Conservation (phyloP, 306 rosid species). For the Trichosanthes cucumerina region DNA sequence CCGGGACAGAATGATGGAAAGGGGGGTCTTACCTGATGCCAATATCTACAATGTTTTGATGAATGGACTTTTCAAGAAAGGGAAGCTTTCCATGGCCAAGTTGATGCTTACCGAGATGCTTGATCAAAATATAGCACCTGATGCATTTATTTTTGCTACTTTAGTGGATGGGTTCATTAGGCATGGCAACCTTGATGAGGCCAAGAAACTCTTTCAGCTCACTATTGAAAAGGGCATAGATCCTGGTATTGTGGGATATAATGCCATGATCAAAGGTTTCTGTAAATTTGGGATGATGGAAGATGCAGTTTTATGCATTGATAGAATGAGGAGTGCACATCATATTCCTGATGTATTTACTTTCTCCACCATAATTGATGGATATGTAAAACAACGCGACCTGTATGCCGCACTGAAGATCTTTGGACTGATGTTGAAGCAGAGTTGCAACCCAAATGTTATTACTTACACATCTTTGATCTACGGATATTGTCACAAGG, state of each 20-base stretch:
- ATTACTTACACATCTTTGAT: constrained; percentile 68
- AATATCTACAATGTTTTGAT: constrained; percentile 69
- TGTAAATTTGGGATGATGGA: constrained; percentile 69
- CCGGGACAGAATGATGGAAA: constrained; percentile 55
- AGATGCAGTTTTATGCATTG: constrained; percentile 44
- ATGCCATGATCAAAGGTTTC: constrained; percentile 77
- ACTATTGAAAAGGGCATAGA: constrained; percentile 36
- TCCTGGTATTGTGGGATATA: constrained; percentile 62
- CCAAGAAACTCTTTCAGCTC: constrained; percentile 42
- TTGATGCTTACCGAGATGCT: constrained; percentile 65
- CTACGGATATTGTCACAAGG: constrained; percentile 52
- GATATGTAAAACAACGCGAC: constrained; percentile 56
- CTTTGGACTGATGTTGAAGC: constrained; percentile 59
- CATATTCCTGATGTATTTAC: constrained; percentile 57
- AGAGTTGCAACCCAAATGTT: constrained; percentile 56
- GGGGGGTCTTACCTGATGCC: constrained; percentile 66
- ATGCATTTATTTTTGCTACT: constrained; percentile 65
- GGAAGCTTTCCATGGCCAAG: constrained; percentile 61
- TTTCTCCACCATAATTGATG: constrained; percentile 70
- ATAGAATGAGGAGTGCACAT: constrained; percentile 34
- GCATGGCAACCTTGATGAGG: constrained; percentile 47
- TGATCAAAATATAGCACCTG: constrained; percentile 48
- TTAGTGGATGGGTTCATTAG: constrained; percentile 64
- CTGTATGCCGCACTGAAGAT: constrained; percentile 42
- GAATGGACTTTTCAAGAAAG: constrained; percentile 68